phyloP scores from a whole-genome alignment of 768 basidiomycete genomes.

The Tricholomella constricta region DNA sequence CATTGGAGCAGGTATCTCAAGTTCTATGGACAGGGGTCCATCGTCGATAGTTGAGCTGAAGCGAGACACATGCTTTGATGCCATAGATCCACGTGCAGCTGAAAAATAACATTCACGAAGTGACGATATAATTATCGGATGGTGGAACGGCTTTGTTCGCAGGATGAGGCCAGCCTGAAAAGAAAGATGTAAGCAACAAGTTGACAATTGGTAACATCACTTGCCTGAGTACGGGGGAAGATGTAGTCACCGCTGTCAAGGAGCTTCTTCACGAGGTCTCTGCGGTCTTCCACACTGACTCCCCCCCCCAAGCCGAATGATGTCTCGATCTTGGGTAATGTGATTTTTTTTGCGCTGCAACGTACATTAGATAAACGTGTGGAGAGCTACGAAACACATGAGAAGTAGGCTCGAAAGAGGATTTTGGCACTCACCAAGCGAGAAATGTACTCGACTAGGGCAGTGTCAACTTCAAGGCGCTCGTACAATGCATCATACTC shows the following conservation, averaged over 20 bases:
- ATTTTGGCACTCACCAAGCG: background rate
- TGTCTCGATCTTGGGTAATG: background rate
- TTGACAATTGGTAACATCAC: background rate
- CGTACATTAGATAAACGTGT: background rate
- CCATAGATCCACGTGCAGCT: background rate
- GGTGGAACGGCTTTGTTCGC: background rate
- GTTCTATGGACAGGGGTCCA: background rate
- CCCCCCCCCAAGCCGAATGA: background rate
- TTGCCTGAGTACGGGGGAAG: background rate
- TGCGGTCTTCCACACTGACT: background rate
- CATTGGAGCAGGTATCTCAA: slow-evolving; percentile 5
- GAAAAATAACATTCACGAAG: slow-evolving; percentile 1
- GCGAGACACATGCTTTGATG: background rate
- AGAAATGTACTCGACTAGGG: no score
- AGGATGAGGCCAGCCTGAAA: background rate
- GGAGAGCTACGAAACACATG: background rate
- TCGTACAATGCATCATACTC: background rate
- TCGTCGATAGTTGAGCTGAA: background rate
- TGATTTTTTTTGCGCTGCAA: no score
- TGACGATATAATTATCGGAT: background rate
- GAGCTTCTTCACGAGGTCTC: background rate
- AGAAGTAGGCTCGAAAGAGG: background rate
- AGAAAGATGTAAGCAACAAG: background rate
- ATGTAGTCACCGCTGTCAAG: background rate
- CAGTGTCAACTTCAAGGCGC: background rate